Conservation (phyloP, 2,329 filamentous ascomycete species). For the Fusarium sp. region DNA sequence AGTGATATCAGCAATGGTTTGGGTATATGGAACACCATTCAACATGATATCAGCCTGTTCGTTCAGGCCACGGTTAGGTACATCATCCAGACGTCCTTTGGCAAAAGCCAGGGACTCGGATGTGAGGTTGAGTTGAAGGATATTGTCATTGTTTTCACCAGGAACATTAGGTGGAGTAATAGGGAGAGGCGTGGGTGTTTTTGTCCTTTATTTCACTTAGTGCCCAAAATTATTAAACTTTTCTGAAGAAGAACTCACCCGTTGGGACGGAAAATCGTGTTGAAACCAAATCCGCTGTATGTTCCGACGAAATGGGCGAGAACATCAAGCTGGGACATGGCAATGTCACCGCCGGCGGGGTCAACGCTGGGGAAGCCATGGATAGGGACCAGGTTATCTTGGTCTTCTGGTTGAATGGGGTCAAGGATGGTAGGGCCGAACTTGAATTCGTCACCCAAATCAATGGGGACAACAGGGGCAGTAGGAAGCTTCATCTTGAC, state of each 20-base stretch:
- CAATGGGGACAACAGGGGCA: slow-evolving; percentile 30
- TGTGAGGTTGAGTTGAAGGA: slow-evolving; percentile 56
- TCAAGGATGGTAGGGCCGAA: slow-evolving; percentile 35
- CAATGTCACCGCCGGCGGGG: slow-evolving; percentile 8
- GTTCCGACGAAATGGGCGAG: slow-evolving; percentile 46
- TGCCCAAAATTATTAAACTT: fast-evolving
- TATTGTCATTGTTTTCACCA: slow-evolving; percentile 50
- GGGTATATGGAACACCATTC: slow-evolving; percentile 53
- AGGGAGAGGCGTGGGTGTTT: slow-evolving; percentile 33
- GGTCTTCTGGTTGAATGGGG: slow-evolving; percentile 24
- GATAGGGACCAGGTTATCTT: neutral
- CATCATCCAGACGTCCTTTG: slow-evolving; percentile 45
- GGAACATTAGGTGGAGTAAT: slow-evolving; percentile 19
- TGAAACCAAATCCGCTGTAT: slow-evolving; percentile 53
- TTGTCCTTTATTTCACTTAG: slow-evolving; percentile 7
- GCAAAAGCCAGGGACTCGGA: slow-evolving; percentile 52
- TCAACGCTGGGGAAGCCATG: slow-evolving; percentile 18
- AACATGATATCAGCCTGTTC: slow-evolving; percentile 52
- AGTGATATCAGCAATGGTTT: slow-evolving; percentile 52
- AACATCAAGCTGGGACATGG: slow-evolving; percentile 36
- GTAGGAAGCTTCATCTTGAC: slow-evolving; percentile 17
- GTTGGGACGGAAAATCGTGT: slow-evolving; percentile 55
- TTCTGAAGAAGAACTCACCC: neutral
- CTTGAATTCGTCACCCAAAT: slow-evolving; percentile 28
- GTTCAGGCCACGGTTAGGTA: slow-evolving; percentile 55